Conservation (phyloP, 805 yeast species). For the Ogataea pilisensis region DNA sequence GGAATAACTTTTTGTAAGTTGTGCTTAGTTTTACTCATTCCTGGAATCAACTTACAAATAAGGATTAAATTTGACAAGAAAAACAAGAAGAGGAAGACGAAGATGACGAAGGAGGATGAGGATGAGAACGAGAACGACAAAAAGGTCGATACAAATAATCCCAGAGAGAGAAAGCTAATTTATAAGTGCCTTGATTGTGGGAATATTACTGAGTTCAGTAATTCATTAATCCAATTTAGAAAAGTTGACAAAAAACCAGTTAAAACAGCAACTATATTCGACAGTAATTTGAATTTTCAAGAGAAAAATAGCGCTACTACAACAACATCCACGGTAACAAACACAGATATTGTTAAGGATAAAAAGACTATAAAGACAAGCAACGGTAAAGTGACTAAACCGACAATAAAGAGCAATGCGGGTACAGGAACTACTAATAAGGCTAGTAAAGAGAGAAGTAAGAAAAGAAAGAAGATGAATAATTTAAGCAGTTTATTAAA, state of each 20-base stretch:
- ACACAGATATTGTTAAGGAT: not conserved
- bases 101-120: not conserved
- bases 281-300: conserved; percentile 5
- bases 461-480: conserved; percentile 25
- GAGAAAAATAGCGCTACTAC: not conserved
- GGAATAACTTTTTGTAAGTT: conserved; percentile 14
- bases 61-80: conserved; percentile 9
- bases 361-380: not conserved
- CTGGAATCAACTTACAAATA: conserved; percentile 18
- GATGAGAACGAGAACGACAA: too few relatives aligned
- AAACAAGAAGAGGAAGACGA: too few relatives aligned
- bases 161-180: not conserved
- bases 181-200: conserved; percentile 23
- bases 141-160: too few relatives aligned
- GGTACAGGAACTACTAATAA: conserved; percentile 2
- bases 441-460: conserved; percentile 15
- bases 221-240: conserved; percentile 1
- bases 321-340: not conserved
- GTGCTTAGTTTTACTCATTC: conserved; percentile 17
- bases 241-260: not conserved
- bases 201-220: conserved; percentile 8
- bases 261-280: conserved; percentile 6
- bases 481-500: conserved; percentile 21
- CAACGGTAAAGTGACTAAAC: not conserved
- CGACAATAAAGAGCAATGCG: not conserved